Evolutionary conservation across 2,329 filamentous ascomycete genomes (phyloP).

Genomic region (Paecilomyces formosus): DNA sequence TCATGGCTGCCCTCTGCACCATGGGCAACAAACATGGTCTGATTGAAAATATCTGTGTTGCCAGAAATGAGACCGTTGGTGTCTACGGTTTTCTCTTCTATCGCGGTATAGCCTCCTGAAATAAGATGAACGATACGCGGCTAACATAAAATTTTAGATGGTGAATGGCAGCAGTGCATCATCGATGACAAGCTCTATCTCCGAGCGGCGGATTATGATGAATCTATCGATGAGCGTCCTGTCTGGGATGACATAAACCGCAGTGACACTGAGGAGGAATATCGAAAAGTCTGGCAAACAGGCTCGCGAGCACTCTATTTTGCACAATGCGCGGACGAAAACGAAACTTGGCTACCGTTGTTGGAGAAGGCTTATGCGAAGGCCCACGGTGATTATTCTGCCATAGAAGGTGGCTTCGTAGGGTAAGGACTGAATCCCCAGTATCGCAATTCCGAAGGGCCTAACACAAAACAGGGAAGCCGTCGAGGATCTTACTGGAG

Average conservation of each 20-base stretch:
- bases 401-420: slow-evolving; percentile 68
- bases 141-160: slow-evolving; percentile 44
- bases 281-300: slow-evolving; percentile 63
- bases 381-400: slow-evolving; percentile 70
- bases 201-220: slow-evolving; percentile 74
- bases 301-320: slow-evolving; percentile 74
- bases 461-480: slow-evolving; percentile 36
- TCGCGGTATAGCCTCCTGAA: slow-evolving; percentile 40
- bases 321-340: slow-evolving; percentile 64
- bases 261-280: slow-evolving; percentile 63
- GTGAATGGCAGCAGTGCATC: slow-evolving; percentile 87
- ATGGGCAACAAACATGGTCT: slow-evolving; percentile 65
- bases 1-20: slow-evolving; percentile 72
- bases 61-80: slow-evolving; percentile 62
- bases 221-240: slow-evolving; percentile 65
- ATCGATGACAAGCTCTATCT: slow-evolving; percentile 87
- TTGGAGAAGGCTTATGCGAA: slow-evolving; percentile 79
- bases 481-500: slow-evolving; percentile 52
- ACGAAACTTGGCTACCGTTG: slow-evolving; percentile 76
- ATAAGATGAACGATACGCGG: neutral
- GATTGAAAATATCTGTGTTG: slow-evolving; percentile 68
- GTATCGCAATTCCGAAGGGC: neutral
- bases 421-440: slow-evolving; percentile 34
- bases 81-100: slow-evolving; percentile 84
- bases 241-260: slow-evolving; percentile 69